A percentile compares a stretch with the other conserved stretches of the same genome.
Conservation (phyloP, 2,329 filamentous ascomycete species). For the Verticillium albo-atrum region DNA sequence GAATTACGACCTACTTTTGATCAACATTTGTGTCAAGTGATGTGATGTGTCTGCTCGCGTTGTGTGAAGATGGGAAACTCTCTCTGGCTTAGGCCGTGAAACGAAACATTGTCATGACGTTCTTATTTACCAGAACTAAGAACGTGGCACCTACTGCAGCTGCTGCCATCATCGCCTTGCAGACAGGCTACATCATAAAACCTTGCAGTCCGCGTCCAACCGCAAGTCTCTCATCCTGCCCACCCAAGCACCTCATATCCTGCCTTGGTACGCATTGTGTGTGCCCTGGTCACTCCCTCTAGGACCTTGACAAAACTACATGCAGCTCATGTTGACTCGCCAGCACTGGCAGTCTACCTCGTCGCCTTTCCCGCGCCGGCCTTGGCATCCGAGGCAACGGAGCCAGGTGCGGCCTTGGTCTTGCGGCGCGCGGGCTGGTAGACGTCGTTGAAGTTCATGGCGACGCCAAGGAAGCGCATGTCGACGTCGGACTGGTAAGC, state of each 20-base stretch:
- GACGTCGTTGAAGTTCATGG: slow-evolving; percentile 99
- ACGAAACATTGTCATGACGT: background rate
- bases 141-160: background rate
- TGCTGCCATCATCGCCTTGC: background rate
- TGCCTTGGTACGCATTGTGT: no score
- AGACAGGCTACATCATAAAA: background rate
- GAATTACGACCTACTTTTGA: slow-evolving; percentile 11
- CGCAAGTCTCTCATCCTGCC: no score
- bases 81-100: background rate
- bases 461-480: slow-evolving; percentile 90
- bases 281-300: no score
- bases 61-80: background rate
- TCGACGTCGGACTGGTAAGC: slow-evolving; percentile 92
- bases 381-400: background rate
- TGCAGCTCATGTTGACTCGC: no score
- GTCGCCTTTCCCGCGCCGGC: background rate
- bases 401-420: slow-evolving; percentile 31
- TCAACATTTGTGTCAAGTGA: background rate
- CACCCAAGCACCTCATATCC: no score
- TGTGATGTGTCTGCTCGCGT: background rate
- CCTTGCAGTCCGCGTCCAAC: background rate
- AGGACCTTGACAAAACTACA: no score
- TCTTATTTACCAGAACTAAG: background rate
- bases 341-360: background rate
- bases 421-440: slow-evolving; percentile 74